phyloP scores from a whole-genome alignment of 371 early-diverging fungal species.

The Mucor piriformis region DNA sequence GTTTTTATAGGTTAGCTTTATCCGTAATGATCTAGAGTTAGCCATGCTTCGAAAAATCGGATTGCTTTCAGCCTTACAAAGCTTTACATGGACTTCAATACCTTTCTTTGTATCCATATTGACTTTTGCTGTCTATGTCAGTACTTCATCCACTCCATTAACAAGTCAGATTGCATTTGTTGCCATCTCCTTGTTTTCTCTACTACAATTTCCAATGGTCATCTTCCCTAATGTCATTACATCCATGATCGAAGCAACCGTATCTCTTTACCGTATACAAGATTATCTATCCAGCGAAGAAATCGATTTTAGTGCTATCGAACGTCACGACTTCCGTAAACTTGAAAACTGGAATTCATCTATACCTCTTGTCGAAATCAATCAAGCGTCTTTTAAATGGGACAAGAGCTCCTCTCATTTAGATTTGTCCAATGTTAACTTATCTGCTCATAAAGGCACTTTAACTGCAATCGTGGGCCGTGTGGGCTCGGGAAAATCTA shows the following conservation, averaged over 20 bases:
- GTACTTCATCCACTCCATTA: slow-evolving; percentile 61
- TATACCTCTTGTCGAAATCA: slow-evolving; percentile 40
- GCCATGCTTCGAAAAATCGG: slow-evolving; percentile 80
- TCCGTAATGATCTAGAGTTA: slow-evolving; percentile 80
- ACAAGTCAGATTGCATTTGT: slow-evolving; percentile 84
- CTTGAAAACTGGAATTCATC: slow-evolving; percentile 30
- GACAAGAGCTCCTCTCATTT: slow-evolving; percentile 40
- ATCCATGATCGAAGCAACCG: slow-evolving; percentile 79
- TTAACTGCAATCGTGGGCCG: slow-evolving; percentile 85
- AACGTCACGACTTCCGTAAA: slow-evolving; percentile 41
- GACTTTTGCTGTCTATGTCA: slow-evolving; percentile 80
- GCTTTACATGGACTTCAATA: slow-evolving; percentile 74
- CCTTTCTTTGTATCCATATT: slow-evolving; percentile 88
- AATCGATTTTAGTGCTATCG: slow-evolving; percentile 68
- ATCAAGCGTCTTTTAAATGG: slow-evolving; percentile 38
- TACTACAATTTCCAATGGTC: slow-evolving; percentile 88
- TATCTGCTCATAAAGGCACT: slow-evolving; percentile 65
- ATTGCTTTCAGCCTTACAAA: slow-evolving; percentile 59
- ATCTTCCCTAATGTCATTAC: slow-evolving; percentile 67
- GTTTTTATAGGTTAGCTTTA: slow-evolving; percentile 36
- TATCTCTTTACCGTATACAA: slow-evolving; percentile 81
- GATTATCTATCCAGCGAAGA: slow-evolving; percentile 79
- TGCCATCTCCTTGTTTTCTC: slow-evolving; percentile 88
- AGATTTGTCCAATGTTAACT: slow-evolving; percentile 63
- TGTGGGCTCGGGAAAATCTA: slow-evolving; percentile 89